phyloP scores from a whole-genome alignment of 1,284 basidiomycete species.

The Boletus smithii region DNA sequence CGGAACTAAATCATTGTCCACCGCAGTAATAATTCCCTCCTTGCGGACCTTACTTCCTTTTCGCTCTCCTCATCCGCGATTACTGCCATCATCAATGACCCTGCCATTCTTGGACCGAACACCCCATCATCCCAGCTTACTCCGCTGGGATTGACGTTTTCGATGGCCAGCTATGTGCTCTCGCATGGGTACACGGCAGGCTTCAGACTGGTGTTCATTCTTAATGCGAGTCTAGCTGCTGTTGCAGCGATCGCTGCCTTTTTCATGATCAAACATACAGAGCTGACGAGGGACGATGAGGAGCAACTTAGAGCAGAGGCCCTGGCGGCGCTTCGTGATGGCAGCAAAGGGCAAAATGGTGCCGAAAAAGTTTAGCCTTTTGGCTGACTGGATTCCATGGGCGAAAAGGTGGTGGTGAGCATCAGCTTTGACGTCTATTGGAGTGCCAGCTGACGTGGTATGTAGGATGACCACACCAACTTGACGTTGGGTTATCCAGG shows the following conservation, averaged over 20 bases:
- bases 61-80: slow-evolving; percentile 38
- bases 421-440: background rate
- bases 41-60: slow-evolving; percentile 39
- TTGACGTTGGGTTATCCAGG: background rate
- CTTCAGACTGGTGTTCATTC: slow-evolving; percentile 55
- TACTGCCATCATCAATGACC: slow-evolving; percentile 46
- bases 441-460: background rate
- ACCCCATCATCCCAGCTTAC: slow-evolving; percentile 26
- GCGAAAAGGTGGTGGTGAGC: slow-evolving; percentile 2
- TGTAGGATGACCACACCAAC: background rate
- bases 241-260: slow-evolving; percentile 49
- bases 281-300: slow-evolving; percentile 57
- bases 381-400: background rate
- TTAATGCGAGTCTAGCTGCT: slow-evolving; percentile 48
- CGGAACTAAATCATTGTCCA: background rate
- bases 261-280: slow-evolving; percentile 56
- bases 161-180: slow-evolving; percentile 43
- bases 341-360: background rate
- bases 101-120: slow-evolving; percentile 41
- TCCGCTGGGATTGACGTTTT: slow-evolving; percentile 37
- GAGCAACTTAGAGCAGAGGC: slow-evolving; percentile 40
- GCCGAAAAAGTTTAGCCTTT: slow-evolving; percentile 7
- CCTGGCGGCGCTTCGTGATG: slow-evolving; percentile 4
- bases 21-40: slow-evolving; percentile 54
- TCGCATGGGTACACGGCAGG: slow-evolving; percentile 52